A percentile compares a stretch with the other conserved stretches of the same genome.
Conservation (phyloP, 805 yeast species). For the Ogataea ramenticola region DNA sequence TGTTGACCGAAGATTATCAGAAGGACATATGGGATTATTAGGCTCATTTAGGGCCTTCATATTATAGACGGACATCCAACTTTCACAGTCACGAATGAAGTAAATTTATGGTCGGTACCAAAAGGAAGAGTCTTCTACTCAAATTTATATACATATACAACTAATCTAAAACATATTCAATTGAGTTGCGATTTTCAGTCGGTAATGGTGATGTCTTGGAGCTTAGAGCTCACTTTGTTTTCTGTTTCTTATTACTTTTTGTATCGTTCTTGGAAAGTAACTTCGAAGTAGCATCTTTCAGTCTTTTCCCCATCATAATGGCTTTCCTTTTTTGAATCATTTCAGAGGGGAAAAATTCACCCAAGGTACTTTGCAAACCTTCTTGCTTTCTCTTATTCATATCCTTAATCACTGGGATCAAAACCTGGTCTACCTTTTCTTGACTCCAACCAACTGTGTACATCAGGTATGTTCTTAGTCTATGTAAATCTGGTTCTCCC, state of each 20-base stretch:
- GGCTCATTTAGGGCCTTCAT: no score
- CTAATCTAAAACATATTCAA: no score
- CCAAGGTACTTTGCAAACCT: slow-evolving; percentile 52
- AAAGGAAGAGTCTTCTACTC: no score
- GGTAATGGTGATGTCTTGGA: no score
- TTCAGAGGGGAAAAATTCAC: slow-evolving; percentile 64
- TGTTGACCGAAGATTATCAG: slow-evolving; percentile 57
- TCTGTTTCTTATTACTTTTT: background rate
- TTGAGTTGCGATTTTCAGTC: no score
- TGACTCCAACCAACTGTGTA: slow-evolving; percentile 74
- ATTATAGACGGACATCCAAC: no score
- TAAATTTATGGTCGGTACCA: no score
- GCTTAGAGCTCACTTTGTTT: no score
- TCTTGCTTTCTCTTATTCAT: slow-evolving; percentile 56
- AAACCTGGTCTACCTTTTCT: slow-evolving; percentile 68
- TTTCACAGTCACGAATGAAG: no score
- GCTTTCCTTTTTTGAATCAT: slow-evolving; percentile 39
- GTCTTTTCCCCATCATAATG: slow-evolving; percentile 49
- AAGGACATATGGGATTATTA: slow-evolving; percentile 30
- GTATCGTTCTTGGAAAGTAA: slow-evolving; percentile 21
- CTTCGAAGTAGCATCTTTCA: slow-evolving; percentile 49
- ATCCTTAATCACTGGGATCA: slow-evolving; percentile 78
- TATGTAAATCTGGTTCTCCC: slow-evolving; percentile 87
- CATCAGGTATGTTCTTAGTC: slow-evolving; percentile 62
- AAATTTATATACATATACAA: no score